A percentile compares a stretch with the other conserved stretches of the same genome.
phyloP scores from a whole-genome alignment of 1,284 basidiomycete species.

The Filobasidium uniguttulatum region DNA sequence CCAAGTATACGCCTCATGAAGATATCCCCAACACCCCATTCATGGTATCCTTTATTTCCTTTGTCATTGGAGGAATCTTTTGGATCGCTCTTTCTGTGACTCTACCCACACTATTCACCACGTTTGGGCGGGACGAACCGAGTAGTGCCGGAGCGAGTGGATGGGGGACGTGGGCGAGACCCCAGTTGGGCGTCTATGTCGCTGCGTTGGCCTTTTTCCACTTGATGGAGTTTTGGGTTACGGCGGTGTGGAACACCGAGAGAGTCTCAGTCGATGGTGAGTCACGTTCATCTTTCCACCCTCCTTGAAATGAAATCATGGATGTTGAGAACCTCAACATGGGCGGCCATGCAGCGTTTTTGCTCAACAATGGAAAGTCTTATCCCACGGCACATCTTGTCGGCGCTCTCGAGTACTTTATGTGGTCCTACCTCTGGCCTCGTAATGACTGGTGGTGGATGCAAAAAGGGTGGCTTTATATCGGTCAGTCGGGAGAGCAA shows the following conservation, averaged over 20 bases:
- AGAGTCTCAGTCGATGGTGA: constrained; percentile 87
- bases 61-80: constrained; percentile 47
- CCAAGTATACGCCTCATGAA: constrained; percentile 40
- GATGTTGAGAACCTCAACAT: too few relatives aligned
- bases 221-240: constrained; percentile 86
- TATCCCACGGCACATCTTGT: constrained; percentile 76
- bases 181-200: constrained; percentile 67
- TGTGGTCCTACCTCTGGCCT: constrained; percentile 51
- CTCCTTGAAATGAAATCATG: not conserved
- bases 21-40: constrained; percentile 72
- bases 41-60: constrained; percentile 55
- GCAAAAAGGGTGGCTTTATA: not conserved
- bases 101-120: not conserved
- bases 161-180: constrained; percentile 51
- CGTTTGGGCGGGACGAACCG: constrained; percentile 30
- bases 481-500: not conserved
- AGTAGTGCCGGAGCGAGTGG: constrained; percentile 41
- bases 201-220: constrained; percentile 76
- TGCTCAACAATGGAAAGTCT: constrained; percentile 74
- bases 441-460: not conserved
- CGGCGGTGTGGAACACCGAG: constrained; percentile 85
- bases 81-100: constrained; percentile 27
- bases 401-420: constrained; percentile 67
- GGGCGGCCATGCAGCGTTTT: constrained; percentile 63
- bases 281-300: constrained; percentile 27